A percentile compares a stretch with the other conserved stretches of the same genome.
These are phyloP conservation scores for Vicia villosa DNA, from an alignment of 306 rosid species.

Conservation along the genomic window DNA sequence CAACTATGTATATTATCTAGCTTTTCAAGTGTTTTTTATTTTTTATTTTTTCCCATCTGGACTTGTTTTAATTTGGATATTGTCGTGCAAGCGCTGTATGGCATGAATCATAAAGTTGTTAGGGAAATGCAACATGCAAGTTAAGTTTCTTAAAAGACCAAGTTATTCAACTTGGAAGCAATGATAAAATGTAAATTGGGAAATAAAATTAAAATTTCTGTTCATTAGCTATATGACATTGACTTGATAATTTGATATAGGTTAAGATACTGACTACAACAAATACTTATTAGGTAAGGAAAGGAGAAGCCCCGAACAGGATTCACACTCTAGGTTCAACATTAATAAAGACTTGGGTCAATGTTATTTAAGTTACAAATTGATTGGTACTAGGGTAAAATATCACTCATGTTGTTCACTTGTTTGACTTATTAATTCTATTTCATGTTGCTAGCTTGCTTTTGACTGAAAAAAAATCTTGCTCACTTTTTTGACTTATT, in stretches of 20 bases:
- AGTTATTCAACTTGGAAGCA: slow-evolving; percentile 11
- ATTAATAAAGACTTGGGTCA: background rate
- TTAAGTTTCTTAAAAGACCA: background rate
- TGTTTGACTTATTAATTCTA: background rate
- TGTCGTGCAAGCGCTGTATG: background rate
- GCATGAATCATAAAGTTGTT: slow-evolving; percentile 4
- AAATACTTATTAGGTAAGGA: background rate
- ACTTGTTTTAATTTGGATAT: slow-evolving; percentile 15
- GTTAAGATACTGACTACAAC: background rate
- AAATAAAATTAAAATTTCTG: background rate
- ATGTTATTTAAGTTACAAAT: slow-evolving; percentile 20
- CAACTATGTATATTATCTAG: slow-evolving; percentile 1
- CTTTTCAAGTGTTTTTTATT: background rate
- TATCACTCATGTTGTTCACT: background rate
- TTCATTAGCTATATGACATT: background rate
- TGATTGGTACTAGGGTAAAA: no score
- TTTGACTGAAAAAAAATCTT: background rate
- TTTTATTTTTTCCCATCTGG: background rate
- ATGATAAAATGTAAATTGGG: background rate
- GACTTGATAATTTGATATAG: slow-evolving; percentile 18
- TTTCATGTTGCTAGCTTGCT: background rate
- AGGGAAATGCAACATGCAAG: background rate
- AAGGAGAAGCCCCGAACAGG: background rate
- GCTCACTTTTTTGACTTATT: background rate
- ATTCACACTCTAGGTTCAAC: background rate